These are phyloP conservation scores for Talaromyces proteolyticus DNA, from an alignment of 495 filamentous ascomycete genomes.

Conservation along the genomic window DNA sequence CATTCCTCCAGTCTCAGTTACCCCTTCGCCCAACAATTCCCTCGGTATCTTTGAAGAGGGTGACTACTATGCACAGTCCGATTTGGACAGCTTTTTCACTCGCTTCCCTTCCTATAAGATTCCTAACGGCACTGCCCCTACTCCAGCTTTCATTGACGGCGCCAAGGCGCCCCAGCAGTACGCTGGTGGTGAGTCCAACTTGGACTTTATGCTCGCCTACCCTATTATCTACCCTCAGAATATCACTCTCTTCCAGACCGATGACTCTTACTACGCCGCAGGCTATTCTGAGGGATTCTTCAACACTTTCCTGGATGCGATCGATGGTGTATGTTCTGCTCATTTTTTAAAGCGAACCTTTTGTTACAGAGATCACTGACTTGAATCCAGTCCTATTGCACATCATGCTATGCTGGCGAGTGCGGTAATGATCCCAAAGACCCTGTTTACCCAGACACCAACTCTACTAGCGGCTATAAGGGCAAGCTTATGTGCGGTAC, in stretches of 20 bases:
- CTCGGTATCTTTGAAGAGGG: slow-evolving; percentile 49
- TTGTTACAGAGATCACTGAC: neutral
- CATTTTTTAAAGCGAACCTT: neutral
- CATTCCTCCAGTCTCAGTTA: slow-evolving; percentile 32
- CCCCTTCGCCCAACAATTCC: slow-evolving; percentile 34
- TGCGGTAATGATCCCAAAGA: slow-evolving; percentile 22
- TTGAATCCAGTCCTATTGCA: slow-evolving; percentile 10
- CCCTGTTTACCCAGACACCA: slow-evolving; percentile 49
- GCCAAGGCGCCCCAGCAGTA: slow-evolving; percentile 25
- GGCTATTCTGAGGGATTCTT: slow-evolving; percentile 29
- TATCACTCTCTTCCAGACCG: slow-evolving; percentile 50
- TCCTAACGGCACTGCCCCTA: slow-evolving; percentile 37
- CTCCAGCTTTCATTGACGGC: slow-evolving; percentile 36
- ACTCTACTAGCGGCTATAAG: slow-evolving; percentile 44
- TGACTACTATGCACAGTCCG: slow-evolving; percentile 43
- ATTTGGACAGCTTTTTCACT: slow-evolving; percentile 52
- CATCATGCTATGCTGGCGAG: slow-evolving; percentile 14
- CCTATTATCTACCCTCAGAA: slow-evolving; percentile 47
- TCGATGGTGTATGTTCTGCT: slow-evolving; percentile 34
- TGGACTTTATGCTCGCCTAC: slow-evolving; percentile 42
- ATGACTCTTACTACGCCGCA: slow-evolving; percentile 40
- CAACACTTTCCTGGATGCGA: slow-evolving; percentile 48
- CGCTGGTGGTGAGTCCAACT: slow-evolving; percentile 35
- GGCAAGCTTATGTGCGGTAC: slow-evolving; percentile 56
- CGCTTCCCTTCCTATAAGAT: slow-evolving; percentile 31